These are phyloP conservation scores for Aspergillus oerlinghausenensis DNA, from an alignment of 2,329 filamentous ascomycete species.

Conservation along the genomic window DNA sequence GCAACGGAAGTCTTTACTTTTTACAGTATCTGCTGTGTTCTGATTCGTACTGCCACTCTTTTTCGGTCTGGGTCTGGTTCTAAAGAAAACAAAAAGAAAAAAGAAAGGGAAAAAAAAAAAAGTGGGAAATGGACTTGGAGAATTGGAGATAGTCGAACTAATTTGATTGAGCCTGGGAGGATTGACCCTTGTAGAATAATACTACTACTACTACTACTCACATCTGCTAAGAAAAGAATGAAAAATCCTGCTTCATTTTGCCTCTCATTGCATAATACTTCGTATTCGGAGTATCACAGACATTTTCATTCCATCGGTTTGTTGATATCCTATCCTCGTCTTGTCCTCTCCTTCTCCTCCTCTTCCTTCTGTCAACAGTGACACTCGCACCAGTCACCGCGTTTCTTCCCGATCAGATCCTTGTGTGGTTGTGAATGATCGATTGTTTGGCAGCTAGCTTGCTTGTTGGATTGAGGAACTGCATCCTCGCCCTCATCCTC, in stretches of 20 bases:
- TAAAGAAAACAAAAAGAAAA: background rate
- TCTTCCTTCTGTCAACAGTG: background rate
- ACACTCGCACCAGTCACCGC: background rate
- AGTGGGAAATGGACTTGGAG: background rate
- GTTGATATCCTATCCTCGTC: background rate
- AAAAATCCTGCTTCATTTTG: background rate
- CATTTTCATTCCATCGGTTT: slow-evolving; percentile 5
- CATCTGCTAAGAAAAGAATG: background rate
- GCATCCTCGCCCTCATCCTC: slow-evolving; percentile 3
- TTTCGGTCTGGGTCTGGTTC: background rate
- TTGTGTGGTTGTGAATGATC: slow-evolving; percentile 2
- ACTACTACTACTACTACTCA: no score
- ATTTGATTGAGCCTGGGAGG: background rate
- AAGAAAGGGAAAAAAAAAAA: background rate
- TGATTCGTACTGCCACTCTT: background rate
- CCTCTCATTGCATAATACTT: background rate
- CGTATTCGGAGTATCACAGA: background rate
- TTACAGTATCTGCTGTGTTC: background rate
- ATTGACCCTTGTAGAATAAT: background rate
- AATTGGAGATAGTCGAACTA: background rate
- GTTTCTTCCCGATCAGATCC: slow-evolving; percentile 5
- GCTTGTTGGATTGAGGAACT: slow-evolving; percentile 8
- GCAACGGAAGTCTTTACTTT: background rate
- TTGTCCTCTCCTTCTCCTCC: slow-evolving; percentile 1
- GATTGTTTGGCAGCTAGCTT: background rate